Base-by-base conservation (phyloP, 345 rosid genomes). In the Eucalyptus polyanthemos region DNA sequence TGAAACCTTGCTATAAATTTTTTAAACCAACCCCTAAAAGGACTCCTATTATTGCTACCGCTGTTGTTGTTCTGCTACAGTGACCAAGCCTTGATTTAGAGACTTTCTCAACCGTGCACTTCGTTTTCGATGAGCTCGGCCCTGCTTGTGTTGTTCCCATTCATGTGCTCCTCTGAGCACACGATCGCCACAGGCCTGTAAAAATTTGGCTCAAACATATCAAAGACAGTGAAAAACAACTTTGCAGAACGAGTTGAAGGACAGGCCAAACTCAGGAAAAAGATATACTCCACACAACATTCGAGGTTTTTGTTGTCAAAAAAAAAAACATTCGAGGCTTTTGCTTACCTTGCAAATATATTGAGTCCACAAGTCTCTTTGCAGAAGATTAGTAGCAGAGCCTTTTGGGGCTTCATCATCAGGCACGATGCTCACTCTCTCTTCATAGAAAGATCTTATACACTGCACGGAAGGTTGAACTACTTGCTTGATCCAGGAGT, bases 91-190 rank as follows among this genome's bases (percentile, higher is more conserved):
- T 40, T 76, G 83, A 76, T 76, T 40, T 37, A 76, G 47, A 88
- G 93, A 58, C 90, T 94, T 96, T 90, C 92, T 93, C 29, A 93
- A 90, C 53, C 92, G 87, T 13, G 93, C 92, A 88, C 91, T 86
- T 88, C 98, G 94, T 92, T 96, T 98, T 58, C 97, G 94, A 93
- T 98, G 99, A 49, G 95, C 89, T 27, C 97, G 97, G 42, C 99
- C 99, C 89, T 92, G 95, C 89, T 85, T 91, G 91, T 98, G 99
- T 87, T 97, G 97, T 88, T 97, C 99, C 99, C 99, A 98, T 81
- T 98, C 99, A 40, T 96, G 95, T 44, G 92, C 95, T 91, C 99
- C 99, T 93, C 99, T 93, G 67, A 98, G 98, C 50, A 97, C 94
- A 88, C 93, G 94, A 91, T 96, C 93, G 25, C 99, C 98, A 58